Conservation (phyloP, 331 rosid species). For the Rosa hybrid region DNA sequence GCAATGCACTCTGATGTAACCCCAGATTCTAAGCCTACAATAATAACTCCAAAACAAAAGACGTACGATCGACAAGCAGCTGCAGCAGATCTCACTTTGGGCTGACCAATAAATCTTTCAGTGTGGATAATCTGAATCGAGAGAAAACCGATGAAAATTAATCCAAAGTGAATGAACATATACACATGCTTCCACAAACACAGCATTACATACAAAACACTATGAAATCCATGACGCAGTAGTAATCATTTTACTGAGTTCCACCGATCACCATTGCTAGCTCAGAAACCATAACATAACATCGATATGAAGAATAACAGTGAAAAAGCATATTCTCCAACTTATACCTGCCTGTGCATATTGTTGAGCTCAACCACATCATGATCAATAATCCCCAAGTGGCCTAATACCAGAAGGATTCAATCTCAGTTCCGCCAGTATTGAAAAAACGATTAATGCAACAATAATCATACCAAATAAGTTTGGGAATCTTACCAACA, state of each 20-base stretch:
- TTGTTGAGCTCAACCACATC: slow-evolving; percentile 91
- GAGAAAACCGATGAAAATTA: neutral
- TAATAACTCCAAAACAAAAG: slow-evolving; percentile 4
- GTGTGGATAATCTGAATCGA: slow-evolving; percentile 73
- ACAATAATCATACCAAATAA: neutral
- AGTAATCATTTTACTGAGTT: neutral
- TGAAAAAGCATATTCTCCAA: neutral
- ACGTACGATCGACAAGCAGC: slow-evolving; percentile 80
- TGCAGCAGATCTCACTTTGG: slow-evolving; percentile 91
- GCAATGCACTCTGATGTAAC: neutral
- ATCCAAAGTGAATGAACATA: neutral
- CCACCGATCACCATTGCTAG: neutral
- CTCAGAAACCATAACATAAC: neutral
- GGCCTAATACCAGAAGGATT: slow-evolving; percentile 39
- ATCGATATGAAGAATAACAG: neutral
- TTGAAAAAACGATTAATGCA: neutral
- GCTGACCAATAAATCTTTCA: slow-evolving; percentile 82
- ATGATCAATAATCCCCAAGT: slow-evolving; percentile 82
- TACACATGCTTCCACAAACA: neutral
- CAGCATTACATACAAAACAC: neutral
- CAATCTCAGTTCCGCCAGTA: neutral
- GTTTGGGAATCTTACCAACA: slow-evolving; percentile 51
- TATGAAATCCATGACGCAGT: too few relatives aligned
- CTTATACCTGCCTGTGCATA: slow-evolving; percentile 91
- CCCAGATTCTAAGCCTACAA: neutral